phyloP scores from a whole-genome alignment of 305 asterid genomes.

The Coffea humblotiana region DNA sequence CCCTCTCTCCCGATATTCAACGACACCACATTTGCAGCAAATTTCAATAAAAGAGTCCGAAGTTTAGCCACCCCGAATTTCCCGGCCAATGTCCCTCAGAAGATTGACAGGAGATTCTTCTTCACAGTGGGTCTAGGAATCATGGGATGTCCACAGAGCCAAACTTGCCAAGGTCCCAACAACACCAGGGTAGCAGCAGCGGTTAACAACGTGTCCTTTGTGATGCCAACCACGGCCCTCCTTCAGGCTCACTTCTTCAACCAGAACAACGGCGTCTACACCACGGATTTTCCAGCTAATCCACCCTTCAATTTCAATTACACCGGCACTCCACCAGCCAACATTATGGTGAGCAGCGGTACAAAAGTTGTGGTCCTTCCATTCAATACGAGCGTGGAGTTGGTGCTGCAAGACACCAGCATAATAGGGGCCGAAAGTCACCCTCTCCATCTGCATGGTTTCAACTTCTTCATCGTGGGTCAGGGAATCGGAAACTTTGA shows the following conservation, averaged over 20 bases:
- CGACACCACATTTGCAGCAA: slow-evolving; percentile 50
- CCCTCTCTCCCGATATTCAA: slow-evolving; percentile 49
- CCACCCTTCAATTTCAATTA: slow-evolving; percentile 55
- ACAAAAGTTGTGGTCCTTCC: slow-evolving; percentile 55
- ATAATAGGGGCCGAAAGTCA: slow-evolving; percentile 64
- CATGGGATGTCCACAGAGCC: slow-evolving; percentile 41
- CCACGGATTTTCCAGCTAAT: slow-evolving; percentile 60
- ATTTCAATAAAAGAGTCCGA: slow-evolving; percentile 37
- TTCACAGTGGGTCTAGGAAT: slow-evolving; percentile 67
- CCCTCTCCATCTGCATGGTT: slow-evolving; percentile 78
- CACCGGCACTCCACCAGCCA: slow-evolving; percentile 56
- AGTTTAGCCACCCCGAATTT: slow-evolving; percentile 42
- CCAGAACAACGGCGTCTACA: slow-evolving; percentile 53
- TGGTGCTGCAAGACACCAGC: slow-evolving; percentile 76
- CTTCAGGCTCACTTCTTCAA: slow-evolving; percentile 67
- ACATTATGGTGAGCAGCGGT: slow-evolving; percentile 41
- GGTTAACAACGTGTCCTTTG: slow-evolving; percentile 58
- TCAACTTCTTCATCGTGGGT: slow-evolving; percentile 64
- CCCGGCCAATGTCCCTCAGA: slow-evolving; percentile 55
- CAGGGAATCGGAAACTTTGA: slow-evolving; percentile 67
- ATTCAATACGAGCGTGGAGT: slow-evolving; percentile 52
- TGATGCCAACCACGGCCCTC: slow-evolving; percentile 50
- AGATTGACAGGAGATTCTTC: slow-evolving; percentile 43
- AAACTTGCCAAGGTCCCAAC: slow-evolving; percentile 62
- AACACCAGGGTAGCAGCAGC: slow-evolving; percentile 51